Evolutionary conservation across 73 alveolate genomes (phyloP), one percentile per base, ranked within the genome.

Genomic region (Blepharisma japonicum): DNA sequence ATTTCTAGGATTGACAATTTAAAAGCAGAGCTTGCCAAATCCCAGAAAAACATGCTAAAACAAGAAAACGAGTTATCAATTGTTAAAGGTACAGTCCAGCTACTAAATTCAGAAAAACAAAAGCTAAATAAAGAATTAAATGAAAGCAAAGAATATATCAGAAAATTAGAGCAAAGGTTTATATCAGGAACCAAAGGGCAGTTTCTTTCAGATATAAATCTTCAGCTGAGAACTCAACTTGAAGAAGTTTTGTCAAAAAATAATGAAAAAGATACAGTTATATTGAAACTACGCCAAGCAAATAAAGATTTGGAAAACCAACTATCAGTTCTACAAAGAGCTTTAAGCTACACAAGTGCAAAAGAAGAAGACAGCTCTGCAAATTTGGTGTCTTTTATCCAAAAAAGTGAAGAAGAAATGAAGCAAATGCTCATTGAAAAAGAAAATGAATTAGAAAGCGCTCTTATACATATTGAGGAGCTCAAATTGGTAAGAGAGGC

Each of bases 121-220:
- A 11, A 8, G 50, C 47, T 25, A 8, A 39, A 61, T 2, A 61
- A 61, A 61, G 74, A 61, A 61, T 39, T 61, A 20, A n/a, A 61
- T 14, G 74, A 61, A 18, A 18, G 18, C 46, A 61, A 61, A 61
- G 74, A 61, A 14, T 61, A 61, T 25, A 18, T 14, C 74, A n/a
- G 74, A 25, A 61, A 61, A 61, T 39, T 61, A 14, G 74, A 61
- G 23, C 74, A 61, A 61, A 61, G 5, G 23, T 14, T 61, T 25
- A 9, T 39, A 9, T 14, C 23, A 61, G 74, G 74, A n/a, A 25
- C 47, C 38, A 61, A 61, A 61, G 74, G 74, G 5, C 74, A 14
- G 47, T 14, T 8, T 61, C 47, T 61, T 20, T n/a, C 74, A 61
- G 74, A 61, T 8, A 20, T n/a, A 14, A 61, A 61, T 5, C 18